Conservation (phyloP, 768 basidiomycete species). For the Auricularia sp. region DNA sequence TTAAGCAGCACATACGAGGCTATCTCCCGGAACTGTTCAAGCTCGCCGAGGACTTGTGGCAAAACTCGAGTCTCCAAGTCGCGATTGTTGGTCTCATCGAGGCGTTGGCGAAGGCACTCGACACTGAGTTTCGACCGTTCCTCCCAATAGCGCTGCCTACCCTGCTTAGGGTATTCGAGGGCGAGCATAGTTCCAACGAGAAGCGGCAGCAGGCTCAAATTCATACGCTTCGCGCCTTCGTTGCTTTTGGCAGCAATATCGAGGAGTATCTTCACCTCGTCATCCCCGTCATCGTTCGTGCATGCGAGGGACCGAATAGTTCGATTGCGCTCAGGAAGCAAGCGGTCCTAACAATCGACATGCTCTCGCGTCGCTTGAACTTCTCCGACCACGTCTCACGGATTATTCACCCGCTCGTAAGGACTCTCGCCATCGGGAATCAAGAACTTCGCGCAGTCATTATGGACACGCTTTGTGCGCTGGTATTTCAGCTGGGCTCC, state of each 20-base stretch:
- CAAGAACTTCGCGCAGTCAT: conserved; percentile 78
- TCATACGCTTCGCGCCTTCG: conserved; percentile 89
- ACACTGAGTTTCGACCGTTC: conserved; percentile 96
- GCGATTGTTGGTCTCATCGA: conserved; percentile 90
- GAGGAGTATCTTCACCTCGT: conserved; percentile 97
- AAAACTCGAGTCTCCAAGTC: conserved; percentile 69
- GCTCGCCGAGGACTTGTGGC: conserved; percentile 87
- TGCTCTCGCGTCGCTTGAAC: conserved; percentile 84
- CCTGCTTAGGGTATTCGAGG: conserved; percentile 83
- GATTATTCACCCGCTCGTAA: conserved; percentile 89
- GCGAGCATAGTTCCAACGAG: conserved; percentile 58
- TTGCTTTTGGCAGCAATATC: conserved; percentile 91
- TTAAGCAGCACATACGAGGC: conserved; percentile 94
- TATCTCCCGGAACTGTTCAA: conserved; percentile 79
- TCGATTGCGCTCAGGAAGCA: conserved; percentile 69
- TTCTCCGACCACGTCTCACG: conserved; percentile 96
- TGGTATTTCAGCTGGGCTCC: conserved; percentile 87
- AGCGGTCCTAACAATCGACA: conserved; percentile 86
- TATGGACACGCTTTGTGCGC: conserved; percentile 87
- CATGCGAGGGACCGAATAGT: conserved; percentile 76
- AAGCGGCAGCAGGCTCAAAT: conserved; percentile 70
- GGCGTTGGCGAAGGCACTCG: conserved; percentile 83
- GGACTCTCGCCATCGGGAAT: conserved; percentile 64
- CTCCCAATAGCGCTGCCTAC: conserved; percentile 82
- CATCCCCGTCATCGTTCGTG: conserved; percentile 86